Evolutionary conservation across 805 yeast genomes (phyloP).

Genomic region (Alloascoidea hylecoeti): DNA sequence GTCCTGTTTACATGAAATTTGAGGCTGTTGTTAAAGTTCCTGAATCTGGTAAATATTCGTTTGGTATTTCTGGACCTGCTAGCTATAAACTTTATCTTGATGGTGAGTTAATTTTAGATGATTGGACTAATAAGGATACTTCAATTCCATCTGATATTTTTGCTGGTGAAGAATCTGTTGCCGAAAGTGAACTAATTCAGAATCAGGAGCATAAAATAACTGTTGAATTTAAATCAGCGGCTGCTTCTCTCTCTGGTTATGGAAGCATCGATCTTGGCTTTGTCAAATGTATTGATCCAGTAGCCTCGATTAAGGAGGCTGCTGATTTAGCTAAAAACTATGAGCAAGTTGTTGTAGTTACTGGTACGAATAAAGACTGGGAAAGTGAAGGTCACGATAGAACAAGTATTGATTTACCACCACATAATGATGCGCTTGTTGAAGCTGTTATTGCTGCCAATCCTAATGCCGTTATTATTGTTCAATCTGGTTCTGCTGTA

Average conservation of each 20-base stretch:
- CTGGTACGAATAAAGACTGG: slow-evolving; percentile 41
- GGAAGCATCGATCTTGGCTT: slow-evolving; percentile 22
- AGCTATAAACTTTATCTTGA: slow-evolving; percentile 41
- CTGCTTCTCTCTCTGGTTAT: slow-evolving; percentile 14
- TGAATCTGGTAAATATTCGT: slow-evolving; percentile 29
- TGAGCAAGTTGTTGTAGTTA: slow-evolving; percentile 36
- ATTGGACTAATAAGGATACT: slow-evolving; percentile 32
- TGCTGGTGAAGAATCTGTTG: not conserved
- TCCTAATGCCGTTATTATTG: slow-evolving; percentile 35
- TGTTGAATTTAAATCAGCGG: slow-evolving; percentile 1
- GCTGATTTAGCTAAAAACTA: slow-evolving; percentile 31
- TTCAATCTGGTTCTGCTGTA: slow-evolving; percentile 51
- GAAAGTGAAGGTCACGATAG: slow-evolving; percentile 52
- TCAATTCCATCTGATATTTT: not conserved
- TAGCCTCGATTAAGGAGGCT: slow-evolving; percentile 24
- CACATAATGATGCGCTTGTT: slow-evolving; percentile 28
- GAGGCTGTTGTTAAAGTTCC: slow-evolving; percentile 13
- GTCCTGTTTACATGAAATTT: not conserved
- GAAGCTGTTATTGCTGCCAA: slow-evolving; percentile 29
- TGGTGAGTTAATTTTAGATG: slow-evolving; percentile 38
- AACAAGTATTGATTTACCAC: slow-evolving; percentile 34
- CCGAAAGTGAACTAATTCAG: not conserved
- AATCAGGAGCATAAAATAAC: not conserved
- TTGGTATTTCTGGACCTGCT: slow-evolving; percentile 39
- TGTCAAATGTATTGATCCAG: slow-evolving; percentile 15